Conservation (phyloP, 768 basidiomycete genomes). For the Trametes meyenii region DNA sequence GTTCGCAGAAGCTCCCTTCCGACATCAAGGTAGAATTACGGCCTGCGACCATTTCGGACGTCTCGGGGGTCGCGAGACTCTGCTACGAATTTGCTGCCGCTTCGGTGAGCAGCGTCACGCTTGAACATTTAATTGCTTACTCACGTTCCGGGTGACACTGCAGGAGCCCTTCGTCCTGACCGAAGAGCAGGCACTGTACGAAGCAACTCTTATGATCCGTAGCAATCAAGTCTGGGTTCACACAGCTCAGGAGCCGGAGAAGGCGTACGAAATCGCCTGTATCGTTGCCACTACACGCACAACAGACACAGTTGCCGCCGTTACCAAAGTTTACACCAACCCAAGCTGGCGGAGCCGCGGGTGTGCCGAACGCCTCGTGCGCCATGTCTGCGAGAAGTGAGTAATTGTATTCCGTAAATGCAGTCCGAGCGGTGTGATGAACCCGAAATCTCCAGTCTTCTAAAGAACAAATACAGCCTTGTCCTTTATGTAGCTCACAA, state of each 20-base stretch:
- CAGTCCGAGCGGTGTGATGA: not conserved
- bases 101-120: conserved; percentile 48
- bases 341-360: conserved; percentile 52
- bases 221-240: conserved; percentile 63
- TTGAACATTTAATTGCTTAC: not conserved
- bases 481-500: conserved; percentile 68
- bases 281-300: conserved; percentile 72
- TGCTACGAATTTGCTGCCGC: conserved; percentile 60
- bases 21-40: conserved; percentile 43
- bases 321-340: conserved; percentile 74
- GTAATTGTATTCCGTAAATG: conserved; percentile 28
- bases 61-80: conserved; percentile 43
- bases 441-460: conserved; percentile 29
- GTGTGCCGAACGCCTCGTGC: conserved; percentile 64
- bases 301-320: conserved; percentile 55
- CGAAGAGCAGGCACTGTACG: conserved; percentile 43
- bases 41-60: conserved; percentile 42
- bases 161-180: conserved; percentile 61
- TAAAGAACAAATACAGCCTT: conserved; percentile 48
- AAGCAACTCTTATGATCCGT: conserved; percentile 54
- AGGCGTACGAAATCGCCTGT: conserved; percentile 51
- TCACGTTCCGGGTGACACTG: not conserved
- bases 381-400: conserved; percentile 57
- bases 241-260: conserved; percentile 38
- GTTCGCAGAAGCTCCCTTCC: conserved; percentile 3